A percentile compares a stretch with the other conserved stretches of the same genome.
Conservation (phyloP, 345 rosid species). For the Leavenworthia alabamica region DNA sequence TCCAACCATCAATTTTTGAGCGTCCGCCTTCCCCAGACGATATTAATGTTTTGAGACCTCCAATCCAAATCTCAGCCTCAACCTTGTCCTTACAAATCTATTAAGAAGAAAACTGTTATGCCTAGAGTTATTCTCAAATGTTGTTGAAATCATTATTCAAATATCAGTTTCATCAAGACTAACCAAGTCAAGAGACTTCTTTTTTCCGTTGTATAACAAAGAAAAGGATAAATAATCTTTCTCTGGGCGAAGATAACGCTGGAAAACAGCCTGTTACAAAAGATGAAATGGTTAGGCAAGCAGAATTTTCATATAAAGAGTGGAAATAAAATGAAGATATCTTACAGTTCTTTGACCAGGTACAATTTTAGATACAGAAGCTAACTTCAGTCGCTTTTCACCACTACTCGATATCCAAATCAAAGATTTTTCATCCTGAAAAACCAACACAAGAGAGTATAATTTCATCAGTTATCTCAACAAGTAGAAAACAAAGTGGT, state of each 20-base stretch:
- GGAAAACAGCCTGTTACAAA: conserved; percentile 69
- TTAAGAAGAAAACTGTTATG: conserved; percentile 30
- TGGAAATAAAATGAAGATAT: conserved; percentile 20
- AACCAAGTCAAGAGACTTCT: conserved; percentile 96
- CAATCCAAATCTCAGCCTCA: conserved; percentile 91
- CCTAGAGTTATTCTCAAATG: conserved; percentile 14
- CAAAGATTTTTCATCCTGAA: conserved; percentile 84
- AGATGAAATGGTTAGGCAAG: neutral
- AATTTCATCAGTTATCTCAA: neutral
- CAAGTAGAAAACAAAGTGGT: neutral
- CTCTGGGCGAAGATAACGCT: conserved; percentile 72
- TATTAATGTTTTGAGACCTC: conserved; percentile 66
- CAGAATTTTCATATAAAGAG: neutral
- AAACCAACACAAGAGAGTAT: neutral
- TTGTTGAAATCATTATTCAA: neutral
- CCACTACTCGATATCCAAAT: conserved; percentile 83
- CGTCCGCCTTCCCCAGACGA: conserved; percentile 78
- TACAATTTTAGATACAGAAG: conserved; percentile 70
- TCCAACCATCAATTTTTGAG: conserved; percentile 95
- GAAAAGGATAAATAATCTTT: conserved; percentile 90
- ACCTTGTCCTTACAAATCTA: conserved; percentile 95
- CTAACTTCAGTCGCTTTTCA: conserved; percentile 76
- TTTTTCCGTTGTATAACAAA: conserved; percentile 74
- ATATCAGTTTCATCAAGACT: conserved; percentile 26
- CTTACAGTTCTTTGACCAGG: conserved; percentile 99